Evolutionary conservation across 148 eudicot species (phyloP), one percentile per base, ranked within the genome.

Genomic region (Nepenthes gracilis): DNA sequence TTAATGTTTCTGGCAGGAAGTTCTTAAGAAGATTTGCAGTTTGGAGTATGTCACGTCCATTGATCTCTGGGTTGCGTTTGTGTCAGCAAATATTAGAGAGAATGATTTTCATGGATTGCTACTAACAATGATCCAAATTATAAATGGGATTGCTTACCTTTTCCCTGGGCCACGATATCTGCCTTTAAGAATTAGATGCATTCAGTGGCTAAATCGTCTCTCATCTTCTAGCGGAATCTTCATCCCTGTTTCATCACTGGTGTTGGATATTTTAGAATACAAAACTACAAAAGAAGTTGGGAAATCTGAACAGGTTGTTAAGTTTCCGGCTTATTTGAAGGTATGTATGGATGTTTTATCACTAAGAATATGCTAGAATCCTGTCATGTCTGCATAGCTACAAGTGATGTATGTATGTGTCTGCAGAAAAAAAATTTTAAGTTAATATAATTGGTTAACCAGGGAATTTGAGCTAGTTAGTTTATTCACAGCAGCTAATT

Each of bases 21-120:
- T 84, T 52, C 74, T 86, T n/a, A 70, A 70, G 75, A 86, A 78
- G 75, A 78, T 85, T 59, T 94, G 92, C 78, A 85, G 95, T 67
- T 83, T 90, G 92, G 88, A 89, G 63, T 94, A 75, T 56, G 81
- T 65, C 36, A 62, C 81, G 70, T 86, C 90, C 74, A 71, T 94
- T 57, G 92, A 89, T 72, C 68, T 94, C 9, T 94, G 97, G 97
- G 99, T 94, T 70, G 60, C 35, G 47, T 94, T 83, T 74, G 67
- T 81, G 56, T 69, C 89, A 55, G 76, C 70, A 61, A 86, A 84
- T 71, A 62, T 74, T 63, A 71, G 55, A 13, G 95, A 85, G 53
- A 68, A 74, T 64, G 83, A 86, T 71, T 81, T 89, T 67, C 89
- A 81, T 70, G 74, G 73, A 47, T 64, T 86, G 56, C 61, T 79